Evolutionary conservation across 177 flowering plant species (phyloP).

Genomic region (Vitis hybrid): DNA sequence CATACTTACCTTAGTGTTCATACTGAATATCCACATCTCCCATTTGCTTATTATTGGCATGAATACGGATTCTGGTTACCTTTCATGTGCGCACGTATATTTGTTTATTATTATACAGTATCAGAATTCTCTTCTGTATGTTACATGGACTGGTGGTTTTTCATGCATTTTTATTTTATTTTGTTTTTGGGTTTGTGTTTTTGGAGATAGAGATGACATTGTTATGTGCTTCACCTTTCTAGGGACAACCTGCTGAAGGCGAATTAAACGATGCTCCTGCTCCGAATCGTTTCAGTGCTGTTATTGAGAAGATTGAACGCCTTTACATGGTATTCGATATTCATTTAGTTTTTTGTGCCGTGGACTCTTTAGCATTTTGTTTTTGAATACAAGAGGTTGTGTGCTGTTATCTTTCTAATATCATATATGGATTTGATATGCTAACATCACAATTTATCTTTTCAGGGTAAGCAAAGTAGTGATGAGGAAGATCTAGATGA

Average conservation of each 20-base stretch:
- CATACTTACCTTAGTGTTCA: no score
- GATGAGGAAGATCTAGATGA: constrained; percentile 90
- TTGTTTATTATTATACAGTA: no score
- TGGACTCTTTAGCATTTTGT: background rate
- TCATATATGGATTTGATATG: background rate
- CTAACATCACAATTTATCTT: constrained; percentile 11
- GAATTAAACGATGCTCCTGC: constrained; percentile 63
- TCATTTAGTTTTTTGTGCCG: background rate
- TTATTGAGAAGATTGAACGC: constrained; percentile 96
- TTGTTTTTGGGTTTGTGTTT: no score
- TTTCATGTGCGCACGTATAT: no score
- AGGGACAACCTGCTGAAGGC: constrained; percentile 52
- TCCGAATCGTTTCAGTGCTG: constrained; percentile 82
- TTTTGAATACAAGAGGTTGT: background rate
- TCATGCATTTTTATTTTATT: background rate
- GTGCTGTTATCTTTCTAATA: background rate
- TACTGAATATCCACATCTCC: no score
- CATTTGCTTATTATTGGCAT: no score
- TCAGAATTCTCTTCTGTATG: no score
- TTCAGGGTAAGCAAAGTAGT: constrained; percentile 88
- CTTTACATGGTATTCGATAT: constrained; percentile 69
- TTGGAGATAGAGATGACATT: no score
- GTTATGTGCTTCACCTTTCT: constrained; percentile 1
- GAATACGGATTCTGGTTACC: no score
- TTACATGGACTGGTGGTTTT: background rate